Percentiles rank a stretch among this genome's conserved stretches.
These are phyloP conservation scores for Coemansia sp. DNA, from an alignment of 192 early-diverging fungal species.

Conservation along the genomic window DNA sequence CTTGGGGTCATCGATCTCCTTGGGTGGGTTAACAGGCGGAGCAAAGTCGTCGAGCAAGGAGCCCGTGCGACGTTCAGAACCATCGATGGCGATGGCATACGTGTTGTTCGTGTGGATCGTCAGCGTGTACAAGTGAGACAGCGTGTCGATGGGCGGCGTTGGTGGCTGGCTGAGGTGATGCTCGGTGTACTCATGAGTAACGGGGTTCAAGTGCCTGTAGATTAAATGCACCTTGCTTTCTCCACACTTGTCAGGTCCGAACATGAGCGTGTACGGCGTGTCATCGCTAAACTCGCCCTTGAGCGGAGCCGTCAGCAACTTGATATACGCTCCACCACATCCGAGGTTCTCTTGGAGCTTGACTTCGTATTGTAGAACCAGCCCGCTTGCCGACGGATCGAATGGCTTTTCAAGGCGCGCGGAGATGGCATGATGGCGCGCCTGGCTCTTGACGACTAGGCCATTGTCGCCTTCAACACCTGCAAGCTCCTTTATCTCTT, in stretches of 20 bases:
- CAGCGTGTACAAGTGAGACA: slow-evolving; percentile 82
- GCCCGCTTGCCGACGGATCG: slow-evolving; percentile 71
- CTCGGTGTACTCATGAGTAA: slow-evolving; percentile 80
- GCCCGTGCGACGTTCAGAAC: slow-evolving; percentile 65
- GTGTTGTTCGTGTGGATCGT: slow-evolving; percentile 82
- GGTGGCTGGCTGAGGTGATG: slow-evolving; percentile 81
- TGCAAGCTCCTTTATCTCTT: slow-evolving; percentile 64
- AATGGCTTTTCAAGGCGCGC: slow-evolving; percentile 70
- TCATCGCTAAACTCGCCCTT: slow-evolving; percentile 72
- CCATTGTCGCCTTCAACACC: slow-evolving; percentile 74
- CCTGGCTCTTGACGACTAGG: slow-evolving; percentile 79
- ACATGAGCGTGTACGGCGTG: slow-evolving; percentile 91
- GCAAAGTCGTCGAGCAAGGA: slow-evolving; percentile 77
- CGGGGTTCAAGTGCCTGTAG: slow-evolving; percentile 88
- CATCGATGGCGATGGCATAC: slow-evolving; percentile 80
- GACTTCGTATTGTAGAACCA: slow-evolving; percentile 91
- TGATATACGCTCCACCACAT: slow-evolving; percentile 94
- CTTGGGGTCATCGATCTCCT: slow-evolving; percentile 74
- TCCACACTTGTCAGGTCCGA: slow-evolving; percentile 94
- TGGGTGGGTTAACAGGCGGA: slow-evolving; percentile 87
- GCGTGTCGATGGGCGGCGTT: slow-evolving; percentile 65
- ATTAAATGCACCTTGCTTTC: slow-evolving; percentile 95
- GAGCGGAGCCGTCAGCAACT: slow-evolving; percentile 68
- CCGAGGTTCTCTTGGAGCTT: slow-evolving; percentile 69
- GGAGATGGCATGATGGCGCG: slow-evolving; percentile 89